A percentile compares a stretch with the other conserved stretches of the same genome.
Conservation (phyloP, 768 basidiomycete genomes). For the Brasilioporus rufonigricans region DNA sequence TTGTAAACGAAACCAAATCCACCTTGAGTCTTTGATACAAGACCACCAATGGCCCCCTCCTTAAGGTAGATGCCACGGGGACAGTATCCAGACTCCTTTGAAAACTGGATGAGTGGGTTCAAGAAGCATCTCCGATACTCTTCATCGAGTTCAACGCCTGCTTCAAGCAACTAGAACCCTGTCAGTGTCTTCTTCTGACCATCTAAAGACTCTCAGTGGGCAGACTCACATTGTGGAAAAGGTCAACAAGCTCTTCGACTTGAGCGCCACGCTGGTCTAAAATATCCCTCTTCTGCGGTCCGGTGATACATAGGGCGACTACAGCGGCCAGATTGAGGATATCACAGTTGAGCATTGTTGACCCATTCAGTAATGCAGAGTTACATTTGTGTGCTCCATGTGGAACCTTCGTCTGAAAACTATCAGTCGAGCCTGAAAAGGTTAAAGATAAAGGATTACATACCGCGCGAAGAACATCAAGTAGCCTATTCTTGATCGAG, state of each 20-base stretch:
- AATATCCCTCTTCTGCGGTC: slow-evolving; percentile 1
- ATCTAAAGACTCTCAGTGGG: not conserved
- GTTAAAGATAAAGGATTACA: not conserved
- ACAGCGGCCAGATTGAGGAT: slow-evolving; percentile 19
- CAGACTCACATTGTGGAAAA: slow-evolving; percentile 25
- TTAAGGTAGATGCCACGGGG: slow-evolving; percentile 16
- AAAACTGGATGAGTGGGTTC: slow-evolving; percentile 18
- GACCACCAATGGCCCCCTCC: slow-evolving; percentile 5
- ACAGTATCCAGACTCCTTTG: slow-evolving; percentile 18
- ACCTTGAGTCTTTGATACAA: slow-evolving; percentile 7
- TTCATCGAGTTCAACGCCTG: slow-evolving; percentile 12
- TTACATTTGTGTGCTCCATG: slow-evolving; percentile 25
- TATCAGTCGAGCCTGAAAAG: slow-evolving; percentile 6
- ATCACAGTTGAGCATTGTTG: slow-evolving; percentile 16
- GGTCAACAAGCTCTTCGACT: slow-evolving; percentile 15
- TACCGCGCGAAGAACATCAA: slow-evolving; percentile 18
- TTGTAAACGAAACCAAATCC: slow-evolving; percentile 23
- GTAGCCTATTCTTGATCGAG: slow-evolving; percentile 8
- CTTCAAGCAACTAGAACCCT: slow-evolving; percentile 21
- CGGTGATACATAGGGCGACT: slow-evolving; percentile 12
- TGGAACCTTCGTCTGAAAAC: slow-evolving; percentile 6
- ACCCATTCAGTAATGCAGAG: slow-evolving; percentile 15
- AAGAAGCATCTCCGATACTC: slow-evolving; percentile 17
- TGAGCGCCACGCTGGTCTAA: not conserved
- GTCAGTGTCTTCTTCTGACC: slow-evolving; percentile 1